phyloP scores from a whole-genome alignment of 805 yeast species.

The Blastobotrys mokoenaii region DNA sequence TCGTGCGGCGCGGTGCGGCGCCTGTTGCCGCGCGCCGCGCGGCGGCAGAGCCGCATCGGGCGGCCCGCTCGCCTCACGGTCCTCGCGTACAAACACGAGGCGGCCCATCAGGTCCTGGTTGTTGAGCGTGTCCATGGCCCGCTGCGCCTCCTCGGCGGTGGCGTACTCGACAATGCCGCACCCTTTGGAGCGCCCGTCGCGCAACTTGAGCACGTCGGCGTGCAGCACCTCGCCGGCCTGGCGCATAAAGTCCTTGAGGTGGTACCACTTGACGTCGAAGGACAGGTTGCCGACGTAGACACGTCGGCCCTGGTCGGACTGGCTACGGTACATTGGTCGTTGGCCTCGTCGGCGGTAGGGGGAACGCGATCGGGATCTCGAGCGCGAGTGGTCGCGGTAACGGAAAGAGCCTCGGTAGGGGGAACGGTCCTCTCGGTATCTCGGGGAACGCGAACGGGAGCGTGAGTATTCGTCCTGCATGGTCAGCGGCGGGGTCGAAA shows the following conservation, averaged over 20 bases:
- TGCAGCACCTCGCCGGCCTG: constrained; percentile 57
- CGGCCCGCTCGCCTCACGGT: constrained; percentile 37
- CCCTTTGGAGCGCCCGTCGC: constrained; percentile 57
- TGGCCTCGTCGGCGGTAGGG: neutral
- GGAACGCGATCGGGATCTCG: neutral
- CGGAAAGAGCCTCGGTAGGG: too few relatives aligned
- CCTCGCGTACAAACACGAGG: constrained; percentile 80
- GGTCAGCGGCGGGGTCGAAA: too few relatives aligned
- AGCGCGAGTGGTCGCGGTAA: too few relatives aligned
- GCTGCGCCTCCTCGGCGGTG: constrained; percentile 51
- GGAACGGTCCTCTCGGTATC: too few relatives aligned
- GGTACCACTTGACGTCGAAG: constrained; percentile 32
- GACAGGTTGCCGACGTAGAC: constrained; percentile 37
- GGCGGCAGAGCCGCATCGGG: constrained; percentile 6
- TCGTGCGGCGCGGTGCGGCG: neutral
- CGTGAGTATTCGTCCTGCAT: too few relatives aligned
- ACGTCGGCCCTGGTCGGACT: constrained; percentile 30
- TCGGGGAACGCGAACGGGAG: too few relatives aligned
- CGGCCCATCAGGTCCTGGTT: constrained; percentile 62
- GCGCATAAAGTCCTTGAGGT: constrained; percentile 31
- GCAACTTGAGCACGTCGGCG: constrained; percentile 70
- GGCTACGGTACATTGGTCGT: too few relatives aligned
- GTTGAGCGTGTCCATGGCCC: constrained; percentile 64
- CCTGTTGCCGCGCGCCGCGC: neutral
- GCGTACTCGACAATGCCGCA: constrained; percentile 70